These are phyloP conservation scores for Candida labiduridarum DNA, from an alignment of 1,139 yeast genomes.

Conservation along the genomic window DNA sequence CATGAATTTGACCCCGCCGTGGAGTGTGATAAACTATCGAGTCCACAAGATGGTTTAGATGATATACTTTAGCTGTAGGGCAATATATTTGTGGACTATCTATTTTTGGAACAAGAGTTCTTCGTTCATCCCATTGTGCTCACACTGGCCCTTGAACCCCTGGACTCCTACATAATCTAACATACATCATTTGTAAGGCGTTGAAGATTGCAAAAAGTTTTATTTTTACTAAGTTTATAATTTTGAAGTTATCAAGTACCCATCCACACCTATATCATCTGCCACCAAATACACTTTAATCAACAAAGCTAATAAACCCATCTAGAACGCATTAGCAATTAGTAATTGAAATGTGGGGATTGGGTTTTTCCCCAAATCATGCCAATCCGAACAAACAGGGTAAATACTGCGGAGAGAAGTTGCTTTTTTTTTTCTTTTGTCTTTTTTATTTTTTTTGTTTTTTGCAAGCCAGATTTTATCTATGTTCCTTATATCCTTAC, in stretches of 20 bases:
- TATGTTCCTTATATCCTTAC: not conserved
- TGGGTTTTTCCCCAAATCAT: not conserved
- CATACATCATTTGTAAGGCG: too few species aligned
- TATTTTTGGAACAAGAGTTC: too few species aligned
- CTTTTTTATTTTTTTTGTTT: not conserved
- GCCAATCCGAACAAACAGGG: not conserved
- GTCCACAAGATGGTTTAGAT: not conserved
- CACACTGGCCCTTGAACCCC: too few species aligned
- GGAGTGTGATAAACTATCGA: not conserved
- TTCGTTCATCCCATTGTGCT: too few species aligned
- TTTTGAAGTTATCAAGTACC: too few species aligned
- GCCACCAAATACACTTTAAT: too few species aligned
- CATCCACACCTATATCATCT: too few species aligned
- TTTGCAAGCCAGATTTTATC: not conserved
- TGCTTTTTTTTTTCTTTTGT: not conserved
- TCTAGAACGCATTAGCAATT: not conserved
- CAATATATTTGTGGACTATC: not conserved
- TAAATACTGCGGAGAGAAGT: not conserved
- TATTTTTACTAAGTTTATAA: too few species aligned
- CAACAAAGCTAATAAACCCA: too few species aligned
- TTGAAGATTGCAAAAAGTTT: too few species aligned
- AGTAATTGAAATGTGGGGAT: constrained; percentile 3
- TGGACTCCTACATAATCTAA: too few species aligned
- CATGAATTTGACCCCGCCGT: constrained; percentile 13
- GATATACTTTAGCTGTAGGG: not conserved